phyloP scores from a whole-genome alignment of 441 rosid genomes.

The Eruca vesicaria region DNA sequence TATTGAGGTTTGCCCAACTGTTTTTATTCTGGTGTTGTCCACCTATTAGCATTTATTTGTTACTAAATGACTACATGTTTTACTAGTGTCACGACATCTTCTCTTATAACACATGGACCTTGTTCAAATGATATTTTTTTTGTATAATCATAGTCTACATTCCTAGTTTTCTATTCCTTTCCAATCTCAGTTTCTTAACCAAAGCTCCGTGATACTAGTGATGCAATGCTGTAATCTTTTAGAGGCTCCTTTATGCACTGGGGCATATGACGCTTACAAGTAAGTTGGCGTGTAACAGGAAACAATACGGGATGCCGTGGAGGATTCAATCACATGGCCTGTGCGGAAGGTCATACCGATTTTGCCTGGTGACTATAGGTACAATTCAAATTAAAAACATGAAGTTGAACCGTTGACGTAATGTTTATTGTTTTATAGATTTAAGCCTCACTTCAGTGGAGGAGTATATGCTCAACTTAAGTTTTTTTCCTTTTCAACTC shows the following conservation, averaged over 20 bases:
- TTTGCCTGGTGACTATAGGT: conserved; percentile 96
- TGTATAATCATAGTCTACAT: neutral
- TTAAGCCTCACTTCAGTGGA: neutral
- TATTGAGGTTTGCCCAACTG: conserved; percentile 64
- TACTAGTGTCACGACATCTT: neutral
- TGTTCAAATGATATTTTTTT: neutral
- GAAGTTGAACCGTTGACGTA: conserved; percentile 8
- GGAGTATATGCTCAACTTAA: neutral
- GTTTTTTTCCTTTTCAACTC: neutral
- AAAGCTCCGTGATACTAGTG: neutral
- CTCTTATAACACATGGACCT: conserved; percentile 3
- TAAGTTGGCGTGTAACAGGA: conserved; percentile 51
- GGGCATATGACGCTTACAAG: conserved; percentile 13
- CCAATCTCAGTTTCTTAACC: conserved; percentile 3
- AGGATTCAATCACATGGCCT: conserved; percentile 96
- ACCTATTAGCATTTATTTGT: conserved; percentile 1
- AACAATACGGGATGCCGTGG: conserved; percentile 82
- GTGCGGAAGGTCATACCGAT: conserved; percentile 86
- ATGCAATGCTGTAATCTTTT: neutral
- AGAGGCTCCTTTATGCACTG: conserved; percentile 6
- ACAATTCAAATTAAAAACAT: conserved; percentile 18
- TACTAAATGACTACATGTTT: neutral
- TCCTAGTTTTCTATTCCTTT: neutral
- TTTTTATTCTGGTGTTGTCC: neutral
- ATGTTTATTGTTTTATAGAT: neutral